Base-by-base conservation (phyloP, 2,329 filamentous ascomycete species). In the Cercospora canescens region DNA sequence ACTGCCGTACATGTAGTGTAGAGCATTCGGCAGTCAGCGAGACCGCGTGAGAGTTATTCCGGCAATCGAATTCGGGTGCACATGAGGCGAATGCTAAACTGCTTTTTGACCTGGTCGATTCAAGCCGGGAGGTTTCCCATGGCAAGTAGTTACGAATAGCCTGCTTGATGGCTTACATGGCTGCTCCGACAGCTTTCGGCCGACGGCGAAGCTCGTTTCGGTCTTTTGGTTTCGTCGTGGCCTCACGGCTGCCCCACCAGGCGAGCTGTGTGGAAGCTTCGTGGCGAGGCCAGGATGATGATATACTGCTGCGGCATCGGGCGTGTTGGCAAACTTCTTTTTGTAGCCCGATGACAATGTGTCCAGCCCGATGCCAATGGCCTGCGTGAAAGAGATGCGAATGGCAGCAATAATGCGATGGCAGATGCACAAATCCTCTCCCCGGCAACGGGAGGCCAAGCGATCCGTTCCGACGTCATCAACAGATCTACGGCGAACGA, bases 101-200 rank as follows among this genome's bases (percentile, higher is more conserved):
- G 37, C 16, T 37, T 60, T 32, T 45, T 60, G 64, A 56, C 60
- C 24, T 63, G 52, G 64, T 60, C 41, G 60, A 60, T 35, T 48
- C 30, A 30, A 30, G 48, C 35, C 30, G 45, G 41, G 54, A 58
- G 52, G 59, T 56, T 35, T 55, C 30, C 6, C 14, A 30, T 61
- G 65, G 65, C 66, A 68, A 63, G 45, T 68, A 55, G 66, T 66
- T 64, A 68, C 63, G 60, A 60, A 26, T 48, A 35, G 32, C 63
- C 66, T 65, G 41, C 45, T 61, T 30, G n/a, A 35, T 16, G 28
- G 18, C 39, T 21, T 30, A 56, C 28, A 60, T 26, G 21, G 60
- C 50, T 41, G 24, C 26, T n/a, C 41, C 35, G 16, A 18, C 26
- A 11, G 8, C n/a, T 12, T 28, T 61, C 65, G 55, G 65, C 56